Base-by-base conservation (phyloP, 2,329 filamentous ascomycete genomes). In the Rugonectria rugulosa region DNA sequence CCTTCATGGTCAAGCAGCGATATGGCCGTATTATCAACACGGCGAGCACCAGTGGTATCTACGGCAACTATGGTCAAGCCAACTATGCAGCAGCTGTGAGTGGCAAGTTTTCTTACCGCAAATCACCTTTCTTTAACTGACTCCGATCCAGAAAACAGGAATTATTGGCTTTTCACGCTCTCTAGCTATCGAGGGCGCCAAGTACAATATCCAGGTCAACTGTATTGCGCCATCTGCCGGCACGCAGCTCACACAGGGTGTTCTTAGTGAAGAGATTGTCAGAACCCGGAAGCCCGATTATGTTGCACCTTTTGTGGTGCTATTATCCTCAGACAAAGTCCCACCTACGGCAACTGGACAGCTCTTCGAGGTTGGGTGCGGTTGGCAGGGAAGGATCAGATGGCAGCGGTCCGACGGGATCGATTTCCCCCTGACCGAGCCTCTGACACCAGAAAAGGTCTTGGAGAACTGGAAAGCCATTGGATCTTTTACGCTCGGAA, bases 221-320 rank as follows among this genome's bases (percentile, higher is more conserved):
- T 97, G 93, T 55, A 97, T 99, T 70, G 95, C 95, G 20, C 95
- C 95, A 65, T 98, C 98, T 70, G 95, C 95, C 34, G 95, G 95
- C 67, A 99, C 95, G 38, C 88, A 89, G 72, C 95, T 99, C 91
- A 99, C 95, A 52, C 86, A 88, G 65, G 94, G 91, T 45, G 91
- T 99, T 73, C 85, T 99, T 82, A 94, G 95, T 24, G 92, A 97
- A 77, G 95, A 99, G 80, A 87, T 98, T 80, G 93, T 99, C 15
- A 93, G 97, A 80, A 94, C 95, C 40, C 97, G 98, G 84, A 99
- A 98, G 87, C 95, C 95, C 57, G 94, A 98, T 72, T 98, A 97
- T 77, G 93, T 99, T 74, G 95, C 95, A 48, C 95, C 95, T 58
- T 79, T 98, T 31, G 93, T 99, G 45, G 87, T 94, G 50, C 87